Conservation (phyloP, 352 stramenopile genomes). For the Globisporangium camurandrum region DNA sequence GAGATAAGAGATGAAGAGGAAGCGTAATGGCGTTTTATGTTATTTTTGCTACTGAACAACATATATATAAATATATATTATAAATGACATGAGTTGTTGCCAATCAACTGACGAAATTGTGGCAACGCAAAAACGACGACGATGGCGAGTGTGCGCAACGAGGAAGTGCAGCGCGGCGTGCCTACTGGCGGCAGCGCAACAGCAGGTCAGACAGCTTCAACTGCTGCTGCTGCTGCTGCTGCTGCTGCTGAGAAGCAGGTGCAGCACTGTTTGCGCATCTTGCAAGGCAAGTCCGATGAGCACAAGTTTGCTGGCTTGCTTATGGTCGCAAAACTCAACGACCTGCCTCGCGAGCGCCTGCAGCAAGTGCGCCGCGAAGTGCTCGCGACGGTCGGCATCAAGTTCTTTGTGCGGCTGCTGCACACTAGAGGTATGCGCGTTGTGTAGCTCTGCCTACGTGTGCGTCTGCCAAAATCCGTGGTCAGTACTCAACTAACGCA, state of each 20-base stretch:
- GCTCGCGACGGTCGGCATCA: slow-evolving; percentile 47
- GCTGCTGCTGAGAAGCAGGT: slow-evolving; percentile 9
- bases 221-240: background rate
- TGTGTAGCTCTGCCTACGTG: too few species aligned
- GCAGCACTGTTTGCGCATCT: slow-evolving; percentile 59
- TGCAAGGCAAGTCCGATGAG: slow-evolving; percentile 66
- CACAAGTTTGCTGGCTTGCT: slow-evolving; percentile 84
- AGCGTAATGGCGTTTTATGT: too few species aligned
- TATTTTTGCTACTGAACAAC: background rate
- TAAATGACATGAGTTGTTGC: too few species aligned
- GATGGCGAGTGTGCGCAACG: background rate
- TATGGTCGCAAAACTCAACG: slow-evolving; percentile 77
- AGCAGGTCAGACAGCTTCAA: background rate
- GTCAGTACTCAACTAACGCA: background rate
- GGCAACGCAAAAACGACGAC: background rate
- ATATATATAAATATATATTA: too few species aligned
- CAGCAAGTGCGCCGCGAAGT: slow-evolving; percentile 50
- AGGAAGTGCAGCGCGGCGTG: background rate
- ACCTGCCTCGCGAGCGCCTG: slow-evolving; percentile 32
- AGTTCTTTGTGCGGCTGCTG: slow-evolving; percentile 76
- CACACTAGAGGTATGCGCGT: slow-evolving; percentile 48
- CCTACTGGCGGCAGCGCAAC: too few species aligned
- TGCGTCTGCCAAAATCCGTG: background rate
- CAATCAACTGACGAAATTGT: too few species aligned
- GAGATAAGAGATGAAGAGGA: slow-evolving; percentile 1